These are phyloP conservation scores for Crucibulum parvulum DNA, from an alignment of 1,284 basidiomycete genomes.

Conservation along the genomic window DNA sequence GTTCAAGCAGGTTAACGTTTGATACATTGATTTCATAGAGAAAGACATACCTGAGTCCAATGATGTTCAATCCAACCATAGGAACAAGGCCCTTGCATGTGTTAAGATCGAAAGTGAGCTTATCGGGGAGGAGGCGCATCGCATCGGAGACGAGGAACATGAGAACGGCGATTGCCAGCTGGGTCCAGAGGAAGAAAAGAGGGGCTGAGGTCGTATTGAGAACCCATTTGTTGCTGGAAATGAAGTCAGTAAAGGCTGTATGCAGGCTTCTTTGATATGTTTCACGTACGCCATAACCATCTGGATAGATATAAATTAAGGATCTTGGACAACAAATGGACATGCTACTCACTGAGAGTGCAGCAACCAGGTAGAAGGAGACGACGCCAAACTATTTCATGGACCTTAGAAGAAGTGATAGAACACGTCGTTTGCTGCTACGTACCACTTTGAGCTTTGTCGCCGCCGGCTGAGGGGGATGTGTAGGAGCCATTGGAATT, in stretches of 20 bases:
- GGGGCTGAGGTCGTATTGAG: conserved; percentile 72
- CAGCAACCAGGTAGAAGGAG: conserved; percentile 82
- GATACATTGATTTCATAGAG: background rate
- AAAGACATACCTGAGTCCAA: conserved; percentile 74
- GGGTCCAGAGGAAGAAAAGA: conserved; percentile 86
- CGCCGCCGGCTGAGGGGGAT: too few species aligned
- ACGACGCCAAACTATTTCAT: conserved; percentile 65
- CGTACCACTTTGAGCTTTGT: too few species aligned
- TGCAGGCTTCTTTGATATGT: background rate
- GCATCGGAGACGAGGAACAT: conserved; percentile 74
- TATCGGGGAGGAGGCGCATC: conserved; percentile 66
- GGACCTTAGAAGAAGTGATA: too few species aligned
- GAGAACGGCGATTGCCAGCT: conserved; percentile 79
- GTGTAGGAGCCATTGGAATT: too few species aligned
- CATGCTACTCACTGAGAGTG: conserved; percentile 69
- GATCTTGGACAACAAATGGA: conserved; percentile 19
- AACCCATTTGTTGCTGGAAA: conserved; percentile 81
- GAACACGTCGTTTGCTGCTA: too few species aligned
- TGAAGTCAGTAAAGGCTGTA: conserved; percentile 5
- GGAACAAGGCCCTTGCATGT: conserved; percentile 77
- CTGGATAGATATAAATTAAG: conserved; percentile 40
- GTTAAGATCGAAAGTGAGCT: conserved; percentile 62
- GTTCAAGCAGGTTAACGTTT: background rate
- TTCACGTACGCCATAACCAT: conserved; percentile 80
- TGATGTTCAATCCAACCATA: conserved; percentile 76